Evolutionary conservation across 495 filamentous ascomycete species (phyloP).

Genomic region (Hypoxylon cercidicola): DNA sequence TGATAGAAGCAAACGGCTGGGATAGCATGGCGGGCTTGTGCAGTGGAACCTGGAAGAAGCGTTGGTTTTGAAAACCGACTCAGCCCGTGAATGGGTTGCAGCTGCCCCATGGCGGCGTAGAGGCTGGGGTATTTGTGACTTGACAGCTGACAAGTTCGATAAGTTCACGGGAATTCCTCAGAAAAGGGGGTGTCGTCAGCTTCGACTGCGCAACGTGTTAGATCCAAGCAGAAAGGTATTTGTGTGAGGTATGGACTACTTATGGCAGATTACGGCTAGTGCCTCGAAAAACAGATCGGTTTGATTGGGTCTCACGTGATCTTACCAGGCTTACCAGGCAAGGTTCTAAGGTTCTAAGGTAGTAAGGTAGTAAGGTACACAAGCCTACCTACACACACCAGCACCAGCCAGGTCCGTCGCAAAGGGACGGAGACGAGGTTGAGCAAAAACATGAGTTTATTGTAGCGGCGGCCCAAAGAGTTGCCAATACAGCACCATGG

Average conservation of each 20-base stretch:
- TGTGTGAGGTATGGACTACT: no score
- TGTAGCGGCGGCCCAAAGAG: slow-evolving; percentile 3
- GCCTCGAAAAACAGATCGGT: background rate
- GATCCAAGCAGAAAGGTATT: no score
- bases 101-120: no score
- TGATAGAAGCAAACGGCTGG: slow-evolving; percentile 1
- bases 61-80: background rate
- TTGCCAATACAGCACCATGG: background rate
- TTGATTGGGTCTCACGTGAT: slow-evolving; percentile 3
- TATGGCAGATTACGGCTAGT: no score
- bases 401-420: background rate
- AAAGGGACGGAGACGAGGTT: background rate
- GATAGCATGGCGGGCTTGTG: slow-evolving; percentile 3
- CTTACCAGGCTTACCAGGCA: no score
- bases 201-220: no score
- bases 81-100: background rate
- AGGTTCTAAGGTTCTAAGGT: no score
- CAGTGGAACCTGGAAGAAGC: background rate
- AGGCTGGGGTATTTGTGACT: no score
- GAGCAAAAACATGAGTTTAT: background rate
- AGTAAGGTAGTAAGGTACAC: background rate
- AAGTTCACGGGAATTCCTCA: no score
- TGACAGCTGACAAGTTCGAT: no score
- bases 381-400: background rate
- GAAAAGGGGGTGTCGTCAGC: no score